Evolutionary conservation across 2,329 filamentous ascomycete species (phyloP).

Genomic region (Teratosphaeriaceae sp.): DNA sequence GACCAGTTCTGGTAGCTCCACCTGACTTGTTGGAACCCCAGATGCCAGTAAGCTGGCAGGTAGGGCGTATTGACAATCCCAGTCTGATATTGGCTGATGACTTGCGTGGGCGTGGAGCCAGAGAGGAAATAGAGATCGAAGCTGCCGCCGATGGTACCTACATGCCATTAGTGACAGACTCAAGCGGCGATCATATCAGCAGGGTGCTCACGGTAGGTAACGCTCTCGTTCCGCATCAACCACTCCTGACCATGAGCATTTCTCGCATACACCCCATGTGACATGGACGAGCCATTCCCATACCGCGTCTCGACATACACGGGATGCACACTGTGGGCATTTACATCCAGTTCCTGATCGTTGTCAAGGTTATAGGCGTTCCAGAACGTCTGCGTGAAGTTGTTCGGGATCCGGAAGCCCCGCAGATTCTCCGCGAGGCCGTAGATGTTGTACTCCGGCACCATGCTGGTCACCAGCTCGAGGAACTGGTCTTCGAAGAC

Average conservation of each 20-base stretch:
- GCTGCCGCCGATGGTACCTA: conserved; percentile 16
- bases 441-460: conserved; percentile 27
- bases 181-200: neutral
- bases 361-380: conserved; percentile 24
- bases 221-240: conserved; percentile 19
- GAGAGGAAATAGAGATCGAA: conserved; percentile 59
- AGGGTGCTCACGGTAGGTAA: conserved; percentile 26
- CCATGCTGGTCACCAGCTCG: conserved; percentile 23
- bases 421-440: conserved; percentile 26
- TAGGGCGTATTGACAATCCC: conserved; percentile 63
- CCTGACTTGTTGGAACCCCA: conserved; percentile 77
- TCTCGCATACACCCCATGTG: conserved; percentile 28
- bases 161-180: too few relatives aligned
- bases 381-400: conserved; percentile 28
- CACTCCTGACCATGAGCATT: conserved; percentile 30
- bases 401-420: conserved; percentile 24
- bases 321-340: conserved; percentile 26
- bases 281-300: conserved; percentile 7
- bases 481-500: conserved; percentile 29
- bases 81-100: conserved; percentile 61
- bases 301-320: conserved; percentile 30
- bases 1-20: conserved; percentile 74
- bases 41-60: conserved; percentile 74
- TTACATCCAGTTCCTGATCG: conserved; percentile 20
- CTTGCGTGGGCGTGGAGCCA: conserved; percentile 54